A percentile compares a stretch with the other conserved stretches of the same genome.
phyloP scores from a whole-genome alignment of 1,284 basidiomycete species.

The Cryptococcus hybrid region DNA sequence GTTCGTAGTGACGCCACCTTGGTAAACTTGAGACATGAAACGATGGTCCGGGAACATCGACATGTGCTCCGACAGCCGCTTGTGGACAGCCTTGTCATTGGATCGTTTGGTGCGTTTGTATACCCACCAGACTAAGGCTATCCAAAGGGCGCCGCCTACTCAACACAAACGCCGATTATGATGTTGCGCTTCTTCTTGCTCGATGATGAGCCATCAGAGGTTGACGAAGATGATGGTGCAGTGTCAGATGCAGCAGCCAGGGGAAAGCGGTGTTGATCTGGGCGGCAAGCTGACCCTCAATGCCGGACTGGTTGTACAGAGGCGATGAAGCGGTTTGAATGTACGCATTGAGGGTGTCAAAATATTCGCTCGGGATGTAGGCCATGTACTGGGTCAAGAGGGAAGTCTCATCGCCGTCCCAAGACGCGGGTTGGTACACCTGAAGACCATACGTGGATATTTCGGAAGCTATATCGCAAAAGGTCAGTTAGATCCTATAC shows the following conservation, averaged over 20 bases:
- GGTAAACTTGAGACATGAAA: constrained; percentile 15
- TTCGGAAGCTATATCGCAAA: constrained; percentile 19
- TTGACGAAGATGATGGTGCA: constrained; percentile 12
- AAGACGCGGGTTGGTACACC: constrained; percentile 48
- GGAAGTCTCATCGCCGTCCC: constrained; percentile 33
- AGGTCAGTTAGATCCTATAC: constrained; percentile 4
- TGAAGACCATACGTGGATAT: constrained; percentile 48
- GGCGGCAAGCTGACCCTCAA: constrained; percentile 46
- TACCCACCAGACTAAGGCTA: constrained; percentile 48
- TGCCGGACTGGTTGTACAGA: constrained; percentile 48
- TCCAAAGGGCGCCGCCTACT: constrained; percentile 48
- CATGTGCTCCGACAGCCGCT: constrained; percentile 50
- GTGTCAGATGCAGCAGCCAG: constrained; percentile 34
- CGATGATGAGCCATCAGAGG: constrained; percentile 8
- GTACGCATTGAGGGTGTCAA: constrained; percentile 46
- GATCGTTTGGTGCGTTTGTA: constrained; percentile 48
- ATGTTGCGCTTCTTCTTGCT: constrained; percentile 40
- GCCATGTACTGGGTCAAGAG: constrained; percentile 51
- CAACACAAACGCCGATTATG: constrained; percentile 51
- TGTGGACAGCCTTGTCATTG: constrained; percentile 48
- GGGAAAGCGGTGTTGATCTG: constrained; percentile 49
- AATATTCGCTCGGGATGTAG: constrained; percentile 46
- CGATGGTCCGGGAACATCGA: constrained; percentile 41
- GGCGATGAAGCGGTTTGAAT: constrained; percentile 44
- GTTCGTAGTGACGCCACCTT: background rate